A percentile compares a stretch with the other conserved stretches of the same genome.
These are phyloP conservation scores for Arthrinium puccinioides DNA, from an alignment of 2,329 filamentous ascomycete genomes.

Conservation along the genomic window DNA sequence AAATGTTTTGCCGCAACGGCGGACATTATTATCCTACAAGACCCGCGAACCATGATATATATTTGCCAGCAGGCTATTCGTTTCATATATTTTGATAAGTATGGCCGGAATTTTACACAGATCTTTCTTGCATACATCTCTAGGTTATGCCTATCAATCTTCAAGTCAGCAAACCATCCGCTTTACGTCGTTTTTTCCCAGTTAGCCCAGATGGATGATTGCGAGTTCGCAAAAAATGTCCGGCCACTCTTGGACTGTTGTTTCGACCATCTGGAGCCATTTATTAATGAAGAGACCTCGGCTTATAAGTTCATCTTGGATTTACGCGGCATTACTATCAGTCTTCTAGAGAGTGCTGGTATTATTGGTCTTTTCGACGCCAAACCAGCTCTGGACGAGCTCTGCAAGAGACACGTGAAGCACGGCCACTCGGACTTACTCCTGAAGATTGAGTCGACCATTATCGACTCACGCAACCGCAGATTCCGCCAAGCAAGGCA, in stretches of 20 bases:
- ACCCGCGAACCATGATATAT: slow-evolving; percentile 5
- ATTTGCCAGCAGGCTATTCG: slow-evolving; percentile 6
- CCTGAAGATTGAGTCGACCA: slow-evolving; percentile 2
- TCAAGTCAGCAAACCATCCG: neutral
- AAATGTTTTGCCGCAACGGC: slow-evolving; percentile 3
- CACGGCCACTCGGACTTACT: slow-evolving; percentile 2
- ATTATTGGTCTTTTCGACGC: slow-evolving; percentile 6
- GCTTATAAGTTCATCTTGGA: slow-evolving; percentile 3
- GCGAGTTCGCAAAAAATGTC: slow-evolving; percentile 2
- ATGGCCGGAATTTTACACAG: slow-evolving; percentile 4
- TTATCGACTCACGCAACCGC: neutral
- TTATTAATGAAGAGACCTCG: neutral
- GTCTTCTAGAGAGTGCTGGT: slow-evolving; percentile 5
- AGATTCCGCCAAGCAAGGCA: slow-evolving; percentile 1
- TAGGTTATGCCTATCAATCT: slow-evolving; percentile 2
- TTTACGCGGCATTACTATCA: slow-evolving; percentile 3
- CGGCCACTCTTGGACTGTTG: slow-evolving; percentile 5
- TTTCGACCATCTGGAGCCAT: slow-evolving; percentile 7
- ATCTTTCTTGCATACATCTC: slow-evolving; percentile 3
- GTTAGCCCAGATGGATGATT: slow-evolving; percentile 1
- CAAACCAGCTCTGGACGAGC: neutral
- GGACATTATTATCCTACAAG: slow-evolving; percentile 3
- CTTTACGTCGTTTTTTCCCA: slow-evolving; percentile 3
- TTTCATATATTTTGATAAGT: slow-evolving; percentile 5
- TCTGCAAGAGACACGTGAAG: neutral